Conservation (phyloP, 169 alveolate genomes). For the Cyclospora cayetanensis region DNA sequence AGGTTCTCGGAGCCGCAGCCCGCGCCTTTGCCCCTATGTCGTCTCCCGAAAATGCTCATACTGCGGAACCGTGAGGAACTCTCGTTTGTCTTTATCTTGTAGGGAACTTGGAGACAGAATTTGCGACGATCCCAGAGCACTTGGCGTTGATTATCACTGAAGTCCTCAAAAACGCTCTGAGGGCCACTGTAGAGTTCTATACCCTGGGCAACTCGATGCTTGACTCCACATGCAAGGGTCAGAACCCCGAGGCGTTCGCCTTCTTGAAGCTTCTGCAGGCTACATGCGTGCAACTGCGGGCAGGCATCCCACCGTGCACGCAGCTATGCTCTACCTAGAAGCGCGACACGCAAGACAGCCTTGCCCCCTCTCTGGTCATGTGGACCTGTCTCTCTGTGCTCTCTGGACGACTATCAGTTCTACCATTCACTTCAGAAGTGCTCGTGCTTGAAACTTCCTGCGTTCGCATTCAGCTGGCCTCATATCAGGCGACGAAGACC, state of each 20-base stretch:
- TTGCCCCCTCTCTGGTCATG: too few relatives aligned
- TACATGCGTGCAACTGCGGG: neutral
- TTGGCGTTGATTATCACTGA: constrained; percentile 63
- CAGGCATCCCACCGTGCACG: neutral
- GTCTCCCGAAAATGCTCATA: neutral
- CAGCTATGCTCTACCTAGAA: neutral
- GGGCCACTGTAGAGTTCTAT: constrained; percentile 70
- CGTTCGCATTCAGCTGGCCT: neutral
- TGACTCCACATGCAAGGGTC: constrained; percentile 23
- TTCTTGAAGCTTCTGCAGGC: neutral
- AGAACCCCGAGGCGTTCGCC: neutral
- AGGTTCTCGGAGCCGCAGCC: neutral
- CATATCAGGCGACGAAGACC: constrained; percentile 31
- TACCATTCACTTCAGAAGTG: too few relatives aligned
- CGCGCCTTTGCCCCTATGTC: neutral
- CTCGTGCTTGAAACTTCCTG: too few relatives aligned
- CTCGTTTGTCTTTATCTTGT: neutral
- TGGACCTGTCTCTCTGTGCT: too few relatives aligned
- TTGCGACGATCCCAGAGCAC: constrained; percentile 66
- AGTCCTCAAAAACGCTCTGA: constrained; percentile 58
- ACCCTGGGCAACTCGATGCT: constrained; percentile 63
- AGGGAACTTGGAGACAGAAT: constrained; percentile 42
- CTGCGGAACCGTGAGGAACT: neutral
- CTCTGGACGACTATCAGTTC: too few relatives aligned
- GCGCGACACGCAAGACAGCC: too few relatives aligned